Percentiles rank a stretch among this genome's conserved stretches.
phyloP scores from a whole-genome alignment of 441 rosid species.

The Hura crepitans region DNA sequence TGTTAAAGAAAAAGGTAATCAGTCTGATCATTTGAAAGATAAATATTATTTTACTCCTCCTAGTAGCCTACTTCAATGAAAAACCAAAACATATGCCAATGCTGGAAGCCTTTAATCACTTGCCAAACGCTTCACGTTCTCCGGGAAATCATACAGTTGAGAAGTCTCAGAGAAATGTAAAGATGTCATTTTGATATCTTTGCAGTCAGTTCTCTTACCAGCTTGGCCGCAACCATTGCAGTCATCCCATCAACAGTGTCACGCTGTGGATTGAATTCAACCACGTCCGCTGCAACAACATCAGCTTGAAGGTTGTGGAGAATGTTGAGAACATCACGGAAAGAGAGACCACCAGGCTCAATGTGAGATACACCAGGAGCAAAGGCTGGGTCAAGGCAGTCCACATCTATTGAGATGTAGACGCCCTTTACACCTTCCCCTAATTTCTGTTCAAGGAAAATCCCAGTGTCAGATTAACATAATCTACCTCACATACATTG shows the following conservation, averaged over 20 bases:
- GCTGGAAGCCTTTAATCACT: not conserved
- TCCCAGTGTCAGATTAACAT: not conserved
- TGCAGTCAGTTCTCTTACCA: slow-evolving; percentile 87
- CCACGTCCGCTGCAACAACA: slow-evolving; percentile 91
- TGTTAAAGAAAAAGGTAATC: not conserved
- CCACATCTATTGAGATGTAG: slow-evolving; percentile 83
- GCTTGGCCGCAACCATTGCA: slow-evolving; percentile 98
- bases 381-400: slow-evolving; percentile 96
- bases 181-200: slow-evolving; percentile 66
- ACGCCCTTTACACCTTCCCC: slow-evolving; percentile 97
- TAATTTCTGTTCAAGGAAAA: slow-evolving; percentile 55
- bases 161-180: not conserved
- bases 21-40: not conserved
- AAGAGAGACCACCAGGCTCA: slow-evolving; percentile 96
- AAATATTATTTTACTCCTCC: not conserved
- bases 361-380: slow-evolving; percentile 99
- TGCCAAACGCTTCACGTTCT: not conserved
- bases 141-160: not conserved
- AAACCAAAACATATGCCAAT: not conserved
- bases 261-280: slow-evolving; percentile 94
- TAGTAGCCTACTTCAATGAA: not conserved
- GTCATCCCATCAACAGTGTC: slow-evolving; percentile 99
- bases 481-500: slow-evolving; percentile 1
- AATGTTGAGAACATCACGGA: slow-evolving; percentile 87
- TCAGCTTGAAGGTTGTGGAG: slow-evolving; percentile 81